These are phyloP conservation scores for Cordyceps javanica DNA, from an alignment of 2,329 filamentous ascomycete genomes.

Conservation along the genomic window DNA sequence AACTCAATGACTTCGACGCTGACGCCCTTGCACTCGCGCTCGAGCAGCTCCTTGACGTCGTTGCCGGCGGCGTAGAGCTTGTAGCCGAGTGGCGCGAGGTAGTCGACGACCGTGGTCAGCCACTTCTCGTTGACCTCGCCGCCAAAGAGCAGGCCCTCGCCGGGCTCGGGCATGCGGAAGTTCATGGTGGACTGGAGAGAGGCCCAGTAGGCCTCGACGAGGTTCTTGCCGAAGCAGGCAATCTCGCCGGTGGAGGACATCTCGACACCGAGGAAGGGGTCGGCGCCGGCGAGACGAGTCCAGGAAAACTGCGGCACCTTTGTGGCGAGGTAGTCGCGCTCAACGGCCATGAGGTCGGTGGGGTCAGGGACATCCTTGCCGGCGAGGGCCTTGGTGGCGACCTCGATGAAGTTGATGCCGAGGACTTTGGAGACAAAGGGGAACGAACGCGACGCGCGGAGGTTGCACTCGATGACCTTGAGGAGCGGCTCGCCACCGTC, in stretches of 20 bases:
- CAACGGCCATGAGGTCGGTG: slow-evolving; percentile 78
- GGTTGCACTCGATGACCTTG: slow-evolving; percentile 98
- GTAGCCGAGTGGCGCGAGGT: slow-evolving; percentile 83
- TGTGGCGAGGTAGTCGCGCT: slow-evolving; percentile 89
- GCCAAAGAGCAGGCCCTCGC: slow-evolving; percentile 91
- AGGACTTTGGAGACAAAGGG: slow-evolving; percentile 97
- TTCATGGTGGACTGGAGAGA: slow-evolving; percentile 98
- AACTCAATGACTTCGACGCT: slow-evolving; percentile 90
- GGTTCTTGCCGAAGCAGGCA: slow-evolving; percentile 94
- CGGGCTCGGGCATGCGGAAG: slow-evolving; percentile 92
- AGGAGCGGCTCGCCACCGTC: slow-evolving; percentile 69
- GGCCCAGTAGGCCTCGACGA: slow-evolving; percentile 96
- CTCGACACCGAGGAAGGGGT: slow-evolving; percentile 96
- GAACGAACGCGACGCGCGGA: slow-evolving; percentile 95
- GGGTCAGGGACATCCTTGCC: slow-evolving; percentile 79
- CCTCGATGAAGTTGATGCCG: slow-evolving; percentile 92
- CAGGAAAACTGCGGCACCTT: slow-evolving; percentile 99
- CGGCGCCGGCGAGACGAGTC: slow-evolving; percentile 94
- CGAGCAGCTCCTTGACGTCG: slow-evolving; percentile 76
- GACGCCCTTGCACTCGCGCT: slow-evolving; percentile 62
- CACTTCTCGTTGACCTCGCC: slow-evolving; percentile 69
- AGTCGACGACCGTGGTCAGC: slow-evolving; percentile 76
- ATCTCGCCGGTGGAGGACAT: slow-evolving; percentile 98
- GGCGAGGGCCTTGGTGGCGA: slow-evolving; percentile 86
- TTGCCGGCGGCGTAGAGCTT: slow-evolving; percentile 84